Evolutionary conservation across 257 asterid genomes (phyloP).

Genomic region (Misopates orontium): DNA sequence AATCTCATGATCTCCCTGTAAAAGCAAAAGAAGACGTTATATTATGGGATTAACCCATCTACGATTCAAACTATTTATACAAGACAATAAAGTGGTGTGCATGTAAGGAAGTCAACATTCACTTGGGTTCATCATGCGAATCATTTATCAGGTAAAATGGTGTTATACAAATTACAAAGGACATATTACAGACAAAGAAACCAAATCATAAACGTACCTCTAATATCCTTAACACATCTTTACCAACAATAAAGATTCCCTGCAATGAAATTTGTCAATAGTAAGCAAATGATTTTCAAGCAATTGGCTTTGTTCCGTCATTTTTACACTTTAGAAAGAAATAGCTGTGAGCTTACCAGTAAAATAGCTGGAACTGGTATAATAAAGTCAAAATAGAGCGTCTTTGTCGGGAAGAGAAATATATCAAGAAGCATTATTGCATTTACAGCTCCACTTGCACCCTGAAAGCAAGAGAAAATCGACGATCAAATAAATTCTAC

Average conservation of each 20-base stretch:
- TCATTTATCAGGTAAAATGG: neutral
- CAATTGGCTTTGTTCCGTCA: constrained; percentile 1
- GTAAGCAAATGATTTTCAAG: constrained; percentile 11
- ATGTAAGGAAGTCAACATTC: neutral
- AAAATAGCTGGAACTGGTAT: constrained; percentile 85
- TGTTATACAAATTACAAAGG: neutral
- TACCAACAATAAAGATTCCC: constrained; percentile 75
- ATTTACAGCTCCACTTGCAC: constrained; percentile 97
- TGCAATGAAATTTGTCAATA: constrained; percentile 31
- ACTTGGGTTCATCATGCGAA: neutral
- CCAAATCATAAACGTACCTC: constrained; percentile 45
- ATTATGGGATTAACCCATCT: neutral
- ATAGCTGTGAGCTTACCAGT: constrained; percentile 41
- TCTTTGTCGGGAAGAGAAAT: constrained; percentile 69
- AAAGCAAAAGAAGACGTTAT: neutral
- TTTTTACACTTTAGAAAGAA: neutral
- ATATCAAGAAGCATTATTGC: constrained; percentile 89
- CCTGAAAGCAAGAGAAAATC: constrained; percentile 46
- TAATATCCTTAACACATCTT: constrained; percentile 55
- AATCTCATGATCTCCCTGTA: constrained; percentile 64
- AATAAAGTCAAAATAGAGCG: constrained; percentile 53
- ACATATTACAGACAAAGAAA: neutral
- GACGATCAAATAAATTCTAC: constrained; percentile 17
- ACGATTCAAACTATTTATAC: neutral
- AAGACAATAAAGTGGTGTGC: neutral